Percentiles rank a stretch among this genome's conserved stretches.
Evolutionary conservation across 208 protist species (phyloP).

Genomic region (Leishmania arabica): DNA sequence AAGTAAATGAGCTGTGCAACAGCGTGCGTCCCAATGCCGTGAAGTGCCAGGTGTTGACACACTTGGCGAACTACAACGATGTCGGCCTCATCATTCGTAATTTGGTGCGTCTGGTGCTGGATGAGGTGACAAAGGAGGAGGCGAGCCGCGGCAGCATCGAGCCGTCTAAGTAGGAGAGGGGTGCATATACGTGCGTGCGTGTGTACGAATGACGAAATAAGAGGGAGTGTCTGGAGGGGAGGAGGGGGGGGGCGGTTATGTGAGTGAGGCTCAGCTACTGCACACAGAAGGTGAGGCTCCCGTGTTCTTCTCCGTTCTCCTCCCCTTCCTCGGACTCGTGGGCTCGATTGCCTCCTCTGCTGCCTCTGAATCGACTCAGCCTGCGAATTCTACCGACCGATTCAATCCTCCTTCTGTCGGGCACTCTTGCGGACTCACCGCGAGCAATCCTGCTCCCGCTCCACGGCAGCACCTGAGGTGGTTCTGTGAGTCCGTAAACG

Average conservation of each 20-base stretch:
- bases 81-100: constrained; percentile 87
- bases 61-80: constrained; percentile 84
- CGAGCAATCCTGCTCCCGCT: neutral
- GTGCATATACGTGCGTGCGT: neutral
- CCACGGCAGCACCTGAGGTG: neutral
- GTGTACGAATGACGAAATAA: neutral
- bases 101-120: constrained; percentile 69
- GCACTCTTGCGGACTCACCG: neutral
- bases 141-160: neutral
- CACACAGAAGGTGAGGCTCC: neutral
- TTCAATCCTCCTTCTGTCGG: neutral
- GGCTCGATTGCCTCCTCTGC: neutral
- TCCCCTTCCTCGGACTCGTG: neutral
- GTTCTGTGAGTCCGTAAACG: neutral
- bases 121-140: constrained; percentile 59
- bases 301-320: neutral
- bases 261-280: neutral
- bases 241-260: neutral
- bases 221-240: no score
- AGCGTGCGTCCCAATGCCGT: constrained; percentile 64
- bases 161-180: neutral
- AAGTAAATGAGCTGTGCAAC: constrained; percentile 74
- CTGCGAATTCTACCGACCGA: neutral
- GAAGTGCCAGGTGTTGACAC: constrained; percentile 74
- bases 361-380: neutral